These are phyloP conservation scores for Dorcoceras hygrometricum DNA, from an alignment of 257 asterid genomes.

Conservation along the genomic window DNA sequence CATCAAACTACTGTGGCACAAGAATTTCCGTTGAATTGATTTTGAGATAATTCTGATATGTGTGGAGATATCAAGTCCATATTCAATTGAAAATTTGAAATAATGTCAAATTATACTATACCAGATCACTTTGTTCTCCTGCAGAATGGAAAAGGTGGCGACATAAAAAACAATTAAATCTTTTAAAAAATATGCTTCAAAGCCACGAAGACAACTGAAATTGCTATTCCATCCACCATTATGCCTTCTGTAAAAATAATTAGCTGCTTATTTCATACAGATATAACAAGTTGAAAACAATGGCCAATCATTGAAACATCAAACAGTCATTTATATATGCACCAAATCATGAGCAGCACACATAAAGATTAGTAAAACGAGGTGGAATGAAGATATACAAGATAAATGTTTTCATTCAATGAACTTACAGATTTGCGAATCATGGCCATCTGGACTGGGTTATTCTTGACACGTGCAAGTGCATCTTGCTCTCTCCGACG, in stretches of 20 bases:
- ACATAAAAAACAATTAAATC: neutral
- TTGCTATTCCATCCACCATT: neutral
- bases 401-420: neutral
- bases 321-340: neutral
- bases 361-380: neutral
- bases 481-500: slow-evolving; percentile 96
- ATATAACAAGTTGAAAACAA: slow-evolving; percentile 2
- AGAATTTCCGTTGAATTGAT: neutral
- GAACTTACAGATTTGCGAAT: slow-evolving; percentile 85
- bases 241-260: neutral
- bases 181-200: neutral
- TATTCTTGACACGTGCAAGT: slow-evolving; percentile 85
- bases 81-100: too few species aligned
- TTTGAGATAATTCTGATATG: too few species aligned
- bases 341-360: neutral
- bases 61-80: neutral
- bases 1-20: too few species aligned
- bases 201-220: neutral
- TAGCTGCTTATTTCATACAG: neutral
- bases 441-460: slow-evolving; percentile 94
- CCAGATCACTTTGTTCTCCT: neutral
- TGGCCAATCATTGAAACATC: slow-evolving; percentile 5
- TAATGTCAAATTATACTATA: neutral
- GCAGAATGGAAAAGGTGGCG: neutral
- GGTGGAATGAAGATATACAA: neutral